Conservation (phyloP, 2,329 filamentous ascomycete genomes). For the Cladophialophora exuberans region DNA sequence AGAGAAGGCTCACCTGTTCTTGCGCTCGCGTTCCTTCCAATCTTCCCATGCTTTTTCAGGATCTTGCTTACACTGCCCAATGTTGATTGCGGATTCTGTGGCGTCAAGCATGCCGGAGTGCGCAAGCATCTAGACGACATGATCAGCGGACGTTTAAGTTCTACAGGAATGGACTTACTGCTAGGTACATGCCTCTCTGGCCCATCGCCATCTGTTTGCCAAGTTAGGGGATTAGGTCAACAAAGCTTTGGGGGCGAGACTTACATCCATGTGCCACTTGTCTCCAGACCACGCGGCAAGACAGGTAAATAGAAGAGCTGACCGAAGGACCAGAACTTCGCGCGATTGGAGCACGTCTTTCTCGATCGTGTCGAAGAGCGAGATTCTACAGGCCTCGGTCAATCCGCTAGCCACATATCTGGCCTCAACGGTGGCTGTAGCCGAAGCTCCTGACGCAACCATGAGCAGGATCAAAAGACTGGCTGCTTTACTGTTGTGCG, state of each 20-base stretch:
- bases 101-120: constrained; percentile 69
- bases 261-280: constrained; percentile 72
- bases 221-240: constrained; percentile 14
- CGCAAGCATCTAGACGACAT: constrained; percentile 63
- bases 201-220: constrained; percentile 64
- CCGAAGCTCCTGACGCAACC: constrained; percentile 71
- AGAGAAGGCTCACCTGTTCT: constrained; percentile 56
- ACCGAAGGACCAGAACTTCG: constrained; percentile 66
- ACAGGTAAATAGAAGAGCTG: constrained; percentile 68
- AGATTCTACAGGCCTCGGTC: constrained; percentile 72
- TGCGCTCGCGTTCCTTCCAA: constrained; percentile 68
- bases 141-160: constrained; percentile 12
- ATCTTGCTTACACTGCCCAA: constrained; percentile 49
- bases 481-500: constrained; percentile 65
- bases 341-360: constrained; percentile 70
- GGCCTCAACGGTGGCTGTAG: constrained; percentile 67
- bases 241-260: constrained; percentile 1
- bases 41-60: constrained; percentile 62
- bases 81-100: constrained; percentile 50
- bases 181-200: constrained; percentile 72
- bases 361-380: constrained; percentile 71
- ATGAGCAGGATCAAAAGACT: constrained; percentile 70
- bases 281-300: constrained; percentile 74
- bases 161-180: constrained; percentile 47
- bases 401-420: constrained; percentile 67